Conservation (phyloP, 179 eudicot genomes). For the Patellifolia procumbens region DNA sequence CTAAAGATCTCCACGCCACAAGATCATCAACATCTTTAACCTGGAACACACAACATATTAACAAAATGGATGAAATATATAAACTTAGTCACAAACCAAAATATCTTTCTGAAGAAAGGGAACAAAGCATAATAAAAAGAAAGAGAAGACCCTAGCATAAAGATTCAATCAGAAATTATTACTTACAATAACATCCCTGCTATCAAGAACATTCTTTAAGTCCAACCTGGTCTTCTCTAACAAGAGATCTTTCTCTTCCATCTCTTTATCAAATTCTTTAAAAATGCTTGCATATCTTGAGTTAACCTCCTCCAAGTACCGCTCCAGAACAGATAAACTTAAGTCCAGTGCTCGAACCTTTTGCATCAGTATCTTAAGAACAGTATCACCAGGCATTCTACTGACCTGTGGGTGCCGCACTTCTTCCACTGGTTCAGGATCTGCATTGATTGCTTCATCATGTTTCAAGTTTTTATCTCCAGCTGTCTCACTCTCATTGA, state of each 20-base stretch:
- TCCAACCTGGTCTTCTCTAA: conserved; percentile 43
- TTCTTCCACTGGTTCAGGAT: conserved; percentile 44
- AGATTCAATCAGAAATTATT: conserved; percentile 17
- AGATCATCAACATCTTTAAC: conserved; percentile 47
- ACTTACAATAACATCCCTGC: conserved; percentile 47
- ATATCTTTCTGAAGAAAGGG: neutral
- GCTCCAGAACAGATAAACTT: conserved; percentile 47
- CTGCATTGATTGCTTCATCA: conserved; percentile 7
- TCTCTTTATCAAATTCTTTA: conserved; percentile 44
- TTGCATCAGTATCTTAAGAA: conserved; percentile 56
- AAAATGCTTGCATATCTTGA: conserved; percentile 47
- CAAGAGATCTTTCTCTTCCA: conserved; percentile 40
- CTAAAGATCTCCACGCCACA: conserved; percentile 44
- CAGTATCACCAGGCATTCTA: conserved; percentile 59
- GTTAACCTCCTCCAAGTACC: conserved; percentile 49
- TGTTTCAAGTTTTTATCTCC: conserved; percentile 27
- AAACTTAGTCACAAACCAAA: neutral
- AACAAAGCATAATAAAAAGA: neutral
- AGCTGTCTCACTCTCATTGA: conserved; percentile 20
- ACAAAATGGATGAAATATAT: conserved; percentile 5
- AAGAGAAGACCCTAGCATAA: neutral
- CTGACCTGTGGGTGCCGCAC: conserved; percentile 43
- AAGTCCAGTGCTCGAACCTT: conserved; percentile 46
- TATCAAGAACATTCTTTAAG: conserved; percentile 33
- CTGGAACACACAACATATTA: conserved; percentile 28